Conservation (phyloP, 2,329 filamentous ascomycete species). For the Penicillium sp. region DNA sequence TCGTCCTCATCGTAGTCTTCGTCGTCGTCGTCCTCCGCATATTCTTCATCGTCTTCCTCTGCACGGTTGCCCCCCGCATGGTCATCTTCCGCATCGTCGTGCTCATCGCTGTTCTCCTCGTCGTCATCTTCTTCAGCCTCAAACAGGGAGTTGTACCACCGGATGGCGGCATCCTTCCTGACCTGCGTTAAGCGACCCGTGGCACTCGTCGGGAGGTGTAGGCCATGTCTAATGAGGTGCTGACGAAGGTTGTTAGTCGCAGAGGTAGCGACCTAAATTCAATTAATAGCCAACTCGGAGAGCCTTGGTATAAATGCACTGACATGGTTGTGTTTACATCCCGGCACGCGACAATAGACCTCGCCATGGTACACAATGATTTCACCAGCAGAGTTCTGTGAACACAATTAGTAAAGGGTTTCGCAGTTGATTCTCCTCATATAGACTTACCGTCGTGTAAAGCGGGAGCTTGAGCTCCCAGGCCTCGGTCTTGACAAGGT, state of each 20-base stretch:
- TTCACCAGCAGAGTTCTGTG: background rate
- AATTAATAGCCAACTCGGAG: background rate
- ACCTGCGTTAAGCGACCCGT: background rate
- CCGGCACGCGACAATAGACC: background rate
- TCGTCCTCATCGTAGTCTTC: background rate
- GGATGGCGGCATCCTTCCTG: background rate
- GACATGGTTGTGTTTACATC: background rate
- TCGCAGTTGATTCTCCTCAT: background rate
- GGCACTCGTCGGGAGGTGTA: background rate
- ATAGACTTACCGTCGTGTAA: background rate
- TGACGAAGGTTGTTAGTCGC: background rate
- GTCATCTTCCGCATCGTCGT: background rate
- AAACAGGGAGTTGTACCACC: background rate
- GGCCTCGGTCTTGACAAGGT: background rate
- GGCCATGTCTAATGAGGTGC: background rate
- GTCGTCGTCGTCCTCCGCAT: background rate
- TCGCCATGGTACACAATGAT: background rate
- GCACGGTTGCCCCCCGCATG: fast-evolving
- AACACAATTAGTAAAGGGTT: background rate
- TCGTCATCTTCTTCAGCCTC: background rate
- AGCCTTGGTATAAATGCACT: background rate
- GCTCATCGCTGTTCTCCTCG: background rate
- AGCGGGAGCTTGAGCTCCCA: background rate
- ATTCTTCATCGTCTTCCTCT: background rate
- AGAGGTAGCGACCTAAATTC: background rate